Conservation (phyloP, 371 early-diverging fungal species). For the Polyrhizophydium stewartii region DNA sequence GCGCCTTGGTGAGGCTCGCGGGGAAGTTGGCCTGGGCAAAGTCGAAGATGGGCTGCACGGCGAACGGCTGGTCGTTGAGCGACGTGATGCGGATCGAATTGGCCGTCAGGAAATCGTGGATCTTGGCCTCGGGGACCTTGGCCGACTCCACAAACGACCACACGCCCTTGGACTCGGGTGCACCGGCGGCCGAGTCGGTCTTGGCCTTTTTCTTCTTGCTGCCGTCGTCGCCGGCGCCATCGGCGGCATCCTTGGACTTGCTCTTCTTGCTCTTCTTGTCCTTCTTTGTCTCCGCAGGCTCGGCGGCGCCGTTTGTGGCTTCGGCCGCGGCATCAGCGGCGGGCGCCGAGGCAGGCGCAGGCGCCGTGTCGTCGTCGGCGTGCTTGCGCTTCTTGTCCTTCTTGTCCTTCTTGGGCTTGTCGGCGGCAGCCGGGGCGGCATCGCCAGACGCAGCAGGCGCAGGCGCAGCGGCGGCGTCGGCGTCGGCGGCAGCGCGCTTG, state of each 20-base stretch:
- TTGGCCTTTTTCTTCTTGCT: slow-evolving; percentile 22
- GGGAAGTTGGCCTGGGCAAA: slow-evolving; percentile 74
- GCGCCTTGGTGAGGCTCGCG: slow-evolving; percentile 19
- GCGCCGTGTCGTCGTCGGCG: slow-evolving; percentile 2
- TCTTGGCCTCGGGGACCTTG: slow-evolving; percentile 12
- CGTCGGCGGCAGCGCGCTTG: too few species aligned
- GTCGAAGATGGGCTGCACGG: slow-evolving; percentile 70
- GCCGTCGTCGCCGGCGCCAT: background rate
- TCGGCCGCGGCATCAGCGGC: background rate
- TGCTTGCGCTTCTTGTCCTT: slow-evolving; percentile 19
- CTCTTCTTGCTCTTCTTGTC: slow-evolving; percentile 13
- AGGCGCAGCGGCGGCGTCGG: too few species aligned
- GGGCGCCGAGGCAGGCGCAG: slow-evolving; percentile 2
- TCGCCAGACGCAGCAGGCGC: too few species aligned
- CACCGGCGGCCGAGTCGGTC: slow-evolving; percentile 15
- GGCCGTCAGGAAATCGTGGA: slow-evolving; percentile 22
- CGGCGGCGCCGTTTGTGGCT: background rate
- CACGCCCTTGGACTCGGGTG: slow-evolving; percentile 9
- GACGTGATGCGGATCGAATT: slow-evolving; percentile 43
- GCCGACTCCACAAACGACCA: slow-evolving; percentile 34
- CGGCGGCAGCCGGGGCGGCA: background rate
- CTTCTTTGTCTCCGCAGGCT: background rate
- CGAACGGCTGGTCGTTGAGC: slow-evolving; percentile 58
- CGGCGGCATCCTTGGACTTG: slow-evolving; percentile 5
- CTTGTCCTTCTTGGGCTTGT: background rate